phyloP scores from a whole-genome alignment of 768 basidiomycete genomes.

The Tylopilus plumbeoviolaceoides region DNA sequence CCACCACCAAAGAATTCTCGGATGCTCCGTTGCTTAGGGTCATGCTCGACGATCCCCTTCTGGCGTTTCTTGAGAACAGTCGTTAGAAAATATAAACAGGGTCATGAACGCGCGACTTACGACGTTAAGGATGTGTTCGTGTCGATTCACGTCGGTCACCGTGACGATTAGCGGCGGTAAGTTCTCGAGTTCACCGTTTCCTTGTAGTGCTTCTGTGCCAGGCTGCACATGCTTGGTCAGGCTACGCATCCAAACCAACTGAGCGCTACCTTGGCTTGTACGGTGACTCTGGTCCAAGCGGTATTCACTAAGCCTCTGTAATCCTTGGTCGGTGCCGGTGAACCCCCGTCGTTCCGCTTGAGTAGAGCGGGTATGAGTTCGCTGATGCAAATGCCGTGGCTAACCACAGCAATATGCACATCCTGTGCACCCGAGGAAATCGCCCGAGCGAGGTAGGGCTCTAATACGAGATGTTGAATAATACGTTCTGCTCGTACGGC shows the following conservation, averaged over 20 bases:
- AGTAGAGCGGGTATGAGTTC: slow-evolving; percentile 54
- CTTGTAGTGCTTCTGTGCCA: slow-evolving; percentile 21
- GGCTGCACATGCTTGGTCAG: slow-evolving; percentile 23
- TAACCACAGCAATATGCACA: slow-evolving; percentile 62
- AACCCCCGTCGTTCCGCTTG: slow-evolving; percentile 35
- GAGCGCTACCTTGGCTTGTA: slow-evolving; percentile 43
- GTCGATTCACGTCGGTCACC: slow-evolving; percentile 50
- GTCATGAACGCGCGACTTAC: slow-evolving; percentile 37
- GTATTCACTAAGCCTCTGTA: slow-evolving; percentile 62
- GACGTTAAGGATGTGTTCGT: slow-evolving; percentile 52
- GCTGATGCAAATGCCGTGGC: slow-evolving; percentile 70
- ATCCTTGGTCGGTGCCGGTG: slow-evolving; percentile 19
- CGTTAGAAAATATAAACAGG: neutral
- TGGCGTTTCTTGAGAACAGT: slow-evolving; percentile 53
- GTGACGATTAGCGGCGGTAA: slow-evolving; percentile 37
- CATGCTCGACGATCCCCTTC: slow-evolving; percentile 73
- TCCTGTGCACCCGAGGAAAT: slow-evolving; percentile 36
- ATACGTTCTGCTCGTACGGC: slow-evolving; percentile 48
- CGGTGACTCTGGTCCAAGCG: slow-evolving; percentile 57
- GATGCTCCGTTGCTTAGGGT: slow-evolving; percentile 73
- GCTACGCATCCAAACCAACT: neutral
- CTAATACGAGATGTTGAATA: slow-evolving; percentile 48
- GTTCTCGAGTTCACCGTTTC: slow-evolving; percentile 19
- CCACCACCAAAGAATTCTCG: slow-evolving; percentile 63
- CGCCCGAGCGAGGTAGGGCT: slow-evolving; percentile 47